Base-by-base conservation (phyloP, 331 rosid species). In the Prunus yedoensis region DNA sequence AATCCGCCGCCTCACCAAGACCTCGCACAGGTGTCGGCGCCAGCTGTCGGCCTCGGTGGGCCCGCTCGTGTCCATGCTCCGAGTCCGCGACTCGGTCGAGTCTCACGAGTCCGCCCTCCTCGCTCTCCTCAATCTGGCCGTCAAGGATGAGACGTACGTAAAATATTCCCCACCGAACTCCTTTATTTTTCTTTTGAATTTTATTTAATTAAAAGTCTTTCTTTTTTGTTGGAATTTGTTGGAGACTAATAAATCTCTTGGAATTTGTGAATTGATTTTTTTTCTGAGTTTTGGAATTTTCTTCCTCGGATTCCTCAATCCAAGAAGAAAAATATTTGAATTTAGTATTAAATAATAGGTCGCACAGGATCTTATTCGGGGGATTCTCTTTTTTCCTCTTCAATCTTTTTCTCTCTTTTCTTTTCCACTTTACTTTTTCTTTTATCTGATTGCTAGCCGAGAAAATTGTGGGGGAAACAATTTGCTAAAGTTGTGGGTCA, bases 91-190 rank as follows among this genome's bases (percentile, higher is more conserved):
- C 91, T 91, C 87, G 76, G 76, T 92, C 64, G 96, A 87, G 64
- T 81, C 81, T 1, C 85, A 81, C 9, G 90, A 91, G 72, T 64
- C 93, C 1, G 93, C 97, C 10, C 93, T 93, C 49, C 96, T 91
- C 54, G 98, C 97, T 8, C 85, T 93, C 76, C 97, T 93, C 79
- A 93, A 93, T 78, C 98, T 93, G 62, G 97, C 98, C 78, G 97
- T 93, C 62, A 85, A 91, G 71, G 96, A 93, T 63, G 96, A 93
- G 68, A 84, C 83, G 98, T 89, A 88, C 32, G 90, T 58, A 0
- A 58, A 62, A 59, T 38, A 50, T 7, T 9, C 20, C 45, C 54
- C 20, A n/a, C 21, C 53, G 35, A 51, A n/a, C 62, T 76, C 15
- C 41, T 41, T 45, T n/a, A 21, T 20, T 50, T 52, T 30, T 17